Evolutionary conservation across 805 yeast species (phyloP).

Genomic region (Saturnispora besseyi): DNA sequence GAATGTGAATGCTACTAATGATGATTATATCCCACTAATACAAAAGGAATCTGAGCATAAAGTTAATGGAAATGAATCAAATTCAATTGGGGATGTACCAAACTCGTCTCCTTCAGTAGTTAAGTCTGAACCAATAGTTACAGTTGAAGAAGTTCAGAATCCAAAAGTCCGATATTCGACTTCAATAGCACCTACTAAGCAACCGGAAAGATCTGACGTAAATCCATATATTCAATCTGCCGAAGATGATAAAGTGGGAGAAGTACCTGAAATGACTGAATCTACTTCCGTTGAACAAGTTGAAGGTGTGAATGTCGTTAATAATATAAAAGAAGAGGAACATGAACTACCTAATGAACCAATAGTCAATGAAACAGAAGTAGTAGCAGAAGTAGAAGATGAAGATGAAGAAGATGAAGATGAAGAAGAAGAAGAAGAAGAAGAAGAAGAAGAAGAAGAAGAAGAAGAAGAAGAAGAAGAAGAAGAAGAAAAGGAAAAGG

Average conservation of each 20-base stretch:
- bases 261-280: no score
- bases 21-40: not conserved
- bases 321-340: not conserved
- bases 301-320: no score
- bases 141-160: no score
- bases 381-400: not conserved
- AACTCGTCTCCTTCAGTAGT: not conserved
- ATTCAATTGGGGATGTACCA: no score
- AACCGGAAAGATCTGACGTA: no score
- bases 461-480: slow-evolving; percentile 1
- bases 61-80: no score
- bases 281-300: no score
- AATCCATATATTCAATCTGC: no score
- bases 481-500: not conserved
- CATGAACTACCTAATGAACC: no score
- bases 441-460: not conserved
- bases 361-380: not conserved
- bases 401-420: not conserved
- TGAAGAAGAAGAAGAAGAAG: not conserved
- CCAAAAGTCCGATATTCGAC: no score
- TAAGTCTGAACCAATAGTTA: not conserved
- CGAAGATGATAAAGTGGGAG: no score
- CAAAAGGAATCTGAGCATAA: not conserved
- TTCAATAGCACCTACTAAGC: no score
- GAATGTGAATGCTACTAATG: not conserved